phyloP scores from a whole-genome alignment of 352 stramenopile species.

The Phytophthora pisi region DNA sequence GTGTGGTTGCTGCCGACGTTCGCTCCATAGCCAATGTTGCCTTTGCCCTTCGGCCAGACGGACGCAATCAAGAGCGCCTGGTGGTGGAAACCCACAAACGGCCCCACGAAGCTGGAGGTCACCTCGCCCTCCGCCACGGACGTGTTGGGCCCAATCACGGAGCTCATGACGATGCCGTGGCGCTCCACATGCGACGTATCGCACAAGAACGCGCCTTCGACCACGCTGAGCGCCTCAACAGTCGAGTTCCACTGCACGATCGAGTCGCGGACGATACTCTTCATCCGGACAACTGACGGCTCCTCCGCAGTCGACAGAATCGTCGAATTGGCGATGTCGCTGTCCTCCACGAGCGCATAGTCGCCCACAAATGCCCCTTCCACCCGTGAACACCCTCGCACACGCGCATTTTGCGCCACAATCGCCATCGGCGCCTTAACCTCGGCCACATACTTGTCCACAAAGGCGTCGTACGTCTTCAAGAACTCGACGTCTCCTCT shows the following conservation, averaged over 20 bases:
- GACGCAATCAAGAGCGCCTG: conserved; percentile 92
- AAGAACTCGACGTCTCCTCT: conserved; percentile 51
- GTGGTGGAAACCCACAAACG: conserved; percentile 96
- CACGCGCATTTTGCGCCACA: conserved; percentile 48
- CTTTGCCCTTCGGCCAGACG: conserved; percentile 92
- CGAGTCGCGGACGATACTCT: conserved; percentile 67
- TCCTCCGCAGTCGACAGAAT: conserved; percentile 71
- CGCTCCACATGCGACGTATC: conserved; percentile 80
- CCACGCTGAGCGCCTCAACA: conserved; percentile 69
- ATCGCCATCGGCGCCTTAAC: conserved; percentile 58
- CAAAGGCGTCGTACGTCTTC: conserved; percentile 49
- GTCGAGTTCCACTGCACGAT: conserved; percentile 78
- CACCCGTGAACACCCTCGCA: conserved; percentile 72
- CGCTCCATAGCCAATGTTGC: conserved; percentile 94
- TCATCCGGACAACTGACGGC: conserved; percentile 47
- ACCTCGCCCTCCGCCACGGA: conserved; percentile 90
- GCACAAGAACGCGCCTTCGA: conserved; percentile 75
- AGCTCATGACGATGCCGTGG: conserved; percentile 87
- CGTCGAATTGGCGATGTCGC: conserved; percentile 61
- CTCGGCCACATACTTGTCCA: conserved; percentile 57
- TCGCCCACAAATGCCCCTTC: conserved; percentile 70
- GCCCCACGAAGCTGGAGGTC: conserved; percentile 91
- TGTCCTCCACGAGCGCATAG: conserved; percentile 62
- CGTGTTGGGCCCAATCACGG: conserved; percentile 88
- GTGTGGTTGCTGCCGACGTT: conserved; percentile 98